Conservation (phyloP, 2,329 filamentous ascomycete genomes). For the Clarireedia paspali region DNA sequence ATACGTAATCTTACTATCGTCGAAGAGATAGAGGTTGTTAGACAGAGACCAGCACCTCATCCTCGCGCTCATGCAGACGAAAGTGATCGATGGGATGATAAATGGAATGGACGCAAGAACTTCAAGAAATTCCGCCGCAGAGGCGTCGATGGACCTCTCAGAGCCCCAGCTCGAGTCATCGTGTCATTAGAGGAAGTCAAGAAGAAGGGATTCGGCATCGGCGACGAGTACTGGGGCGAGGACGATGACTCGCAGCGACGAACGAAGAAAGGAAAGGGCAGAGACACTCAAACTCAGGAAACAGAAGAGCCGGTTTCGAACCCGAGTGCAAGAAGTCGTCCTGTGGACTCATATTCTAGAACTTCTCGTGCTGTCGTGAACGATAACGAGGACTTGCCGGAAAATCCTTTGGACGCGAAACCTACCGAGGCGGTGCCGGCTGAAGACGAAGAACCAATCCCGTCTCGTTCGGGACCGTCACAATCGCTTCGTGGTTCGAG, state of each 20-base stretch:
- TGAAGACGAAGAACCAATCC: background rate
- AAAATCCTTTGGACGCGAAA: background rate
- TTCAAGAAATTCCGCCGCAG: constrained; percentile 79
- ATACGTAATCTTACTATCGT: constrained; percentile 69
- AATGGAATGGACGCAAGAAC: constrained; percentile 92
- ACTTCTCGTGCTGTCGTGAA: background rate
- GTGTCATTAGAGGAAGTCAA: constrained; percentile 56
- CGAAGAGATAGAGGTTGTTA: constrained; percentile 63
- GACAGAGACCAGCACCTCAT: constrained; percentile 25
- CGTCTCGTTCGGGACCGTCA: constrained; percentile 1
- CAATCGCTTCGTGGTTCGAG: constrained; percentile 3
- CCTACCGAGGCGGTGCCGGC: background rate
- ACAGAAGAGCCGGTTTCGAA: background rate
- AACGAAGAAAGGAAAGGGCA: constrained; percentile 26
- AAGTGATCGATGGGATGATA: constrained; percentile 68
- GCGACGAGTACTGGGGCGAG: constrained; percentile 48
- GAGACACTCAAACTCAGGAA: constrained; percentile 6
- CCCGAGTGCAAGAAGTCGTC: background rate
- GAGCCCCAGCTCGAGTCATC: constrained; percentile 35
- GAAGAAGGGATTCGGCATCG: constrained; percentile 49
- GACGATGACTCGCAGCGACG: constrained; percentile 29
- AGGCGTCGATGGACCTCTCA: constrained; percentile 38
- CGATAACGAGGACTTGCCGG: background rate
- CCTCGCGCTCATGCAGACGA: constrained; percentile 29
- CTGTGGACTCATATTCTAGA: background rate